phyloP scores from a whole-genome alignment of 2,329 filamentous ascomycete species.

The Huntiella moniliformis region DNA sequence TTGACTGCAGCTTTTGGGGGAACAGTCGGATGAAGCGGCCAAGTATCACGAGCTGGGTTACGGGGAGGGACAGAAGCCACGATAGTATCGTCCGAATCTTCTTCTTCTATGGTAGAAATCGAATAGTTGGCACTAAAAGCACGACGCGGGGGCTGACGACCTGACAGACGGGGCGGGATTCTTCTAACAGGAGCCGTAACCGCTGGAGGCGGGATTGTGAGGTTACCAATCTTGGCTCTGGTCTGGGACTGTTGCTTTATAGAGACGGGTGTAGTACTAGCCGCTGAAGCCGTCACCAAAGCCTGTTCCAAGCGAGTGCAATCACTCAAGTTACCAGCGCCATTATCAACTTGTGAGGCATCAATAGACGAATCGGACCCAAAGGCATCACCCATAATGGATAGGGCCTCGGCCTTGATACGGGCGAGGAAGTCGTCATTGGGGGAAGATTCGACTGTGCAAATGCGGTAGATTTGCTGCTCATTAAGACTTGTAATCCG shows the following conservation, averaged over 20 bases:
- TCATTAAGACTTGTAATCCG: neutral
- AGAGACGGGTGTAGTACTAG: neutral
- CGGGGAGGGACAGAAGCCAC: slow-evolving; percentile 4
- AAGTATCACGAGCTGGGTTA: slow-evolving; percentile 7
- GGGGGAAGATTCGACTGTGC: slow-evolving; percentile 1
- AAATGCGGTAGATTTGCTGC: slow-evolving; percentile 8
- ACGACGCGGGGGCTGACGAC: neutral
- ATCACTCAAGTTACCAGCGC: neutral
- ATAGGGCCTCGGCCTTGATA: slow-evolving; percentile 9
- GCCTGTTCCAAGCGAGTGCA: neutral
- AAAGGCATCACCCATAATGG: slow-evolving; percentile 4
- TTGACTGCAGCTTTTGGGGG: neutral
- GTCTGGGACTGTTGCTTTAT: neutral
- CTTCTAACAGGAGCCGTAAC: neutral
- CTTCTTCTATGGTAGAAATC: slow-evolving; percentile 11
- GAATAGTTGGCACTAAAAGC: slow-evolving; percentile 5
- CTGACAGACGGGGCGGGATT: neutral
- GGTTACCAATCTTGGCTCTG: neutral
- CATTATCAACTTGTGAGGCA: neutral
- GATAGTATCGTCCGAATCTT: slow-evolving; percentile 11
- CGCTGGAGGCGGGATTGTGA: neutral
- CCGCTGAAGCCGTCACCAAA: neutral
- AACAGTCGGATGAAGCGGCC: slow-evolving; percentile 5
- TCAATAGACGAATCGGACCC: neutral
- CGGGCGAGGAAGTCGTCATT: slow-evolving; percentile 7